Percentiles rank a stretch among this genome's conserved stretches.
Evolutionary conservation across 768 basidiomycete species (phyloP).

Genomic region (Lactifluus rugatus): DNA sequence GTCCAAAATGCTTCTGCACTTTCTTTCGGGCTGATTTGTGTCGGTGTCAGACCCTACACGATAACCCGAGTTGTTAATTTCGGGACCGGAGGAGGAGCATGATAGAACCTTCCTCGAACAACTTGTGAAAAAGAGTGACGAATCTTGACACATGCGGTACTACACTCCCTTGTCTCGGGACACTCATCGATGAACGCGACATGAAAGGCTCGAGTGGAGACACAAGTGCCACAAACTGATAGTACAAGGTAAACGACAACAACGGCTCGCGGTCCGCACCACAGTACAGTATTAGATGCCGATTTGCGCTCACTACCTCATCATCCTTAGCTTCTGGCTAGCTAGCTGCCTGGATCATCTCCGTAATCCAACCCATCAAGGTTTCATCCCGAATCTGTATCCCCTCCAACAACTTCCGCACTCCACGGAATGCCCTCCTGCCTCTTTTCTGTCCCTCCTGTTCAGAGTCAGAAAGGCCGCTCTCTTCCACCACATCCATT

Average conservation of each 20-base stretch:
- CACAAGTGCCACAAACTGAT: background rate
- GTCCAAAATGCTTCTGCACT: conserved; percentile 42
- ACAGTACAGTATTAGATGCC: too few species aligned
- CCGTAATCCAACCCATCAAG: conserved; percentile 48
- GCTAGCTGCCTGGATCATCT: conserved; percentile 42
- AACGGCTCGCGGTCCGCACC: too few species aligned
- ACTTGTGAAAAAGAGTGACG: conserved; percentile 36
- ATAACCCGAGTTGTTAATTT: background rate
- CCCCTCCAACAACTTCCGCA: conserved; percentile 49
- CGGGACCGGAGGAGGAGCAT: background rate
- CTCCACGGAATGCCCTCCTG: conserved; percentile 56
- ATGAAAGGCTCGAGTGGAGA: background rate
- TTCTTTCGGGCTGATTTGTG: conserved; percentile 36
- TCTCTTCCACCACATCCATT: conserved; percentile 31
- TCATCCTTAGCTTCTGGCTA: background rate
- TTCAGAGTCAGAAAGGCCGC: conserved; percentile 31
- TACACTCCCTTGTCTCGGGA: background rate
- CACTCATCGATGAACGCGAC: conserved; percentile 3
- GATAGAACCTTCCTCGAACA: conserved; percentile 34
- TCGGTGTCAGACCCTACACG: conserved; percentile 33
- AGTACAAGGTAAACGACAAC: background rate
- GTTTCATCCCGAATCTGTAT: conserved; percentile 57
- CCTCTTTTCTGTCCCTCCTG: conserved; percentile 64
- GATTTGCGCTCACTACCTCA: background rate
- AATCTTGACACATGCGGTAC: conserved; percentile 37